Percentiles rank a stretch among this genome's conserved stretches.
Evolutionary conservation across 768 basidiomycete species (phyloP).

Genomic region (Phaeotremella skinneri): DNA sequence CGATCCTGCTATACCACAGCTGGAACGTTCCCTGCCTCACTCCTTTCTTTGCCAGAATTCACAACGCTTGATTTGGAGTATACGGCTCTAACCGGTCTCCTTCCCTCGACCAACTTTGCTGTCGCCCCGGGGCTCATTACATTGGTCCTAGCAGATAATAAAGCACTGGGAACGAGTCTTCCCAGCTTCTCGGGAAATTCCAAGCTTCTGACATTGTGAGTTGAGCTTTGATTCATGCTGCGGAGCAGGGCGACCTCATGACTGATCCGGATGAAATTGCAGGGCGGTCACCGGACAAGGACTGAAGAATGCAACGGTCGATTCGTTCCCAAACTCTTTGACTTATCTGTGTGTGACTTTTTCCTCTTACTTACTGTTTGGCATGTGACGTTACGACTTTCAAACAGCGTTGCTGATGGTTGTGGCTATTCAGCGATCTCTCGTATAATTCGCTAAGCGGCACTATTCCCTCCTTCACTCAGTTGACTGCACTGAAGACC

Average conservation of each 20-base stretch:
- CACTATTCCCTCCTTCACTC: slow-evolving; percentile 32
- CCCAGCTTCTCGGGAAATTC: slow-evolving; percentile 34
- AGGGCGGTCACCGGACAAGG: slow-evolving; percentile 50
- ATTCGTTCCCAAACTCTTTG: slow-evolving; percentile 33
- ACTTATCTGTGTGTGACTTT: slow-evolving; percentile 46
- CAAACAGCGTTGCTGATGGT: background rate
- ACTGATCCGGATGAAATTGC: background rate
- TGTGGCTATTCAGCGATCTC: slow-evolving; percentile 40
- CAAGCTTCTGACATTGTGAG: slow-evolving; percentile 42
- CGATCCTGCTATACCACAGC: slow-evolving; percentile 19
- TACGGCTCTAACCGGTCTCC: slow-evolving; percentile 43
- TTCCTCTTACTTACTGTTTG: background rate
- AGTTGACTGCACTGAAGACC: slow-evolving; percentile 35
- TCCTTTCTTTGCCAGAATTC: slow-evolving; percentile 39
- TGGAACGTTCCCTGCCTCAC: slow-evolving; percentile 41
- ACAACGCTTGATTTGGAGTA: slow-evolving; percentile 46
- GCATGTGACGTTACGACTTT: too few relatives aligned
- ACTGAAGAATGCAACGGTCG: slow-evolving; percentile 30
- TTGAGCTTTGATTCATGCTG: background rate
- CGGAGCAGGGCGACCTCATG: slow-evolving; percentile 3
- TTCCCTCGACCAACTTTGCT: slow-evolving; percentile 29
- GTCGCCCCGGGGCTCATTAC: slow-evolving; percentile 26
- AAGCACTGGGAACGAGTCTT: slow-evolving; percentile 42
- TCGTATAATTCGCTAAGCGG: slow-evolving; percentile 49
- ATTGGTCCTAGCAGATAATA: slow-evolving; percentile 46